These are phyloP conservation scores for Clavispora asparagi DNA, from an alignment of 805 yeast genomes.

Conservation along the genomic window DNA sequence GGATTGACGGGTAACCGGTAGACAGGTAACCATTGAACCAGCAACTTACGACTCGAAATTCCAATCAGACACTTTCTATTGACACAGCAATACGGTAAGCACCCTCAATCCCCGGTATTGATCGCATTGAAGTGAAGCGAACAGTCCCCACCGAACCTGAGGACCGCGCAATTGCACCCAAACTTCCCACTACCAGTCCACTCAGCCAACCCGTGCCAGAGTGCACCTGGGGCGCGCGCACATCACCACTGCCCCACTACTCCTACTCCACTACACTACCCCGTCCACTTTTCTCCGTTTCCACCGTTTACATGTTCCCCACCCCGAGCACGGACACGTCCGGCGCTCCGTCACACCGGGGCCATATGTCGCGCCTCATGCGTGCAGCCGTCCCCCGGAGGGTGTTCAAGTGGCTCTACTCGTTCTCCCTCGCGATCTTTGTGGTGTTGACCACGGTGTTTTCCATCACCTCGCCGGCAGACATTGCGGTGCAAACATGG, in stretches of 20 bases:
- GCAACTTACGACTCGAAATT: too few species aligned
- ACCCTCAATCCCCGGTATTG: too few species aligned
- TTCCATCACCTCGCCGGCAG: constrained; percentile 71
- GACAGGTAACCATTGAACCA: too few species aligned
- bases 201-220: too few species aligned
- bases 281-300: background rate
- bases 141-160: too few species aligned
- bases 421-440: constrained; percentile 38
- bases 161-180: too few species aligned
- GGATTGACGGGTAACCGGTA: too few species aligned
- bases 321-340: background rate
- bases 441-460: constrained; percentile 44
- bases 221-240: background rate
- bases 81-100: too few species aligned
- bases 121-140: too few species aligned
- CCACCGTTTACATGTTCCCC: background rate
- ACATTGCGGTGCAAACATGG: constrained; percentile 60
- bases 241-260: background rate
- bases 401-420: constrained; percentile 39
- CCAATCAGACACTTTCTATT: too few species aligned
- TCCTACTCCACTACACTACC: background rate
- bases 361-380: background rate
- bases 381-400: constrained; percentile 3
- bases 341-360: background rate
- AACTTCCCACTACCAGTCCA: too few species aligned